These are phyloP conservation scores for Lotus japonicus DNA, from an alignment of 306 rosid species.

Conservation along the genomic window DNA sequence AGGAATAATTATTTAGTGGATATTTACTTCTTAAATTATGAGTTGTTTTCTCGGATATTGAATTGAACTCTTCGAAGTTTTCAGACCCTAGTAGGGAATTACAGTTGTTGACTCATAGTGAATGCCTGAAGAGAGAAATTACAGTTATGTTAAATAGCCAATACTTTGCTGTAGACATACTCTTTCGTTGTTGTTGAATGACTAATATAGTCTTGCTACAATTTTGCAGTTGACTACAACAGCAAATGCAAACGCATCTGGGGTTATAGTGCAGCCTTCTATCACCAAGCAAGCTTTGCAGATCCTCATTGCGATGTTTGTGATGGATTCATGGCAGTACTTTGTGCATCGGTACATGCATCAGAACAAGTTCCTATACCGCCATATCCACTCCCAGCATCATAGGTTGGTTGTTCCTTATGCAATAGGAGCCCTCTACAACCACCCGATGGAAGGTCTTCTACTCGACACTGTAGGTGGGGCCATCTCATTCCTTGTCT, in stretches of 20 bases:
- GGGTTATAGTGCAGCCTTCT: slow-evolving; percentile 48
- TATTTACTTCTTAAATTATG: not conserved
- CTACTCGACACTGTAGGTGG: slow-evolving; percentile 84
- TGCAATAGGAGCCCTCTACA: slow-evolving; percentile 87
- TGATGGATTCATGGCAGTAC: slow-evolving; percentile 92
- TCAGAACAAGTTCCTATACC: slow-evolving; percentile 80
- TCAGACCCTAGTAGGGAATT: too few species aligned
- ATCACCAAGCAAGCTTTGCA: slow-evolving; percentile 44
- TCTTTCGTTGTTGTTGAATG: not conserved
- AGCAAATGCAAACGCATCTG: slow-evolving; percentile 35
- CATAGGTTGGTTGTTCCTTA: slow-evolving; percentile 77
- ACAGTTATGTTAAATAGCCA: not conserved
- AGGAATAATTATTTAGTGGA: not conserved
- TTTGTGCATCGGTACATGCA: slow-evolving; percentile 89
- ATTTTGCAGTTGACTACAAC: slow-evolving; percentile 53
- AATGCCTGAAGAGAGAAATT: not conserved
- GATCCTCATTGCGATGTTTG: slow-evolving; percentile 69
- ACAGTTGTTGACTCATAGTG: too few species aligned
- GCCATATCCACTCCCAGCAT: slow-evolving; percentile 83
- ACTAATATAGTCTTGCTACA: slow-evolving; percentile 6
- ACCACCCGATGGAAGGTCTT: slow-evolving; percentile 85
- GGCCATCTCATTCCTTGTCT: slow-evolving; percentile 66
- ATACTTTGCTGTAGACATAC: not conserved
- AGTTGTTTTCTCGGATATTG: too few species aligned
- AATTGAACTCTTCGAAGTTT: too few species aligned